Evolutionary conservation across 306 rosid genomes (phyloP), one percentile per base, ranked within the genome.

Genomic region (Sophora flavescens): DNA sequence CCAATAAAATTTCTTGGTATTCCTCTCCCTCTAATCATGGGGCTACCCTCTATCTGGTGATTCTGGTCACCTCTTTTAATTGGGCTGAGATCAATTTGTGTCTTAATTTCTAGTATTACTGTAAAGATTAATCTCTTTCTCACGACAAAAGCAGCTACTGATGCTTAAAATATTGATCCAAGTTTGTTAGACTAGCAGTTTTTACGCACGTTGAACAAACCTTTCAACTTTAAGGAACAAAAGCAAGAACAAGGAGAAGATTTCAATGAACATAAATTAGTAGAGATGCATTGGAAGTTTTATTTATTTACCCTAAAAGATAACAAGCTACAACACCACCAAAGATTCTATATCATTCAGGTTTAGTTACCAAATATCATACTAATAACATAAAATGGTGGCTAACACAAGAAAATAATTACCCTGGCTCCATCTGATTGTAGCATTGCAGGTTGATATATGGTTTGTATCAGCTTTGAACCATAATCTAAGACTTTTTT

Each of bases 381-480:
- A 42, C 35, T 66, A 26, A 16, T 47, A 26, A 6, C 53, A 84
- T 38, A 72, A 70, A 79, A 75, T 15, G 74, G 36, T 33, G 44
- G 53, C 17, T 9, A 72, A 48, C 51, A 26, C 63, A 15, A 63
- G 48, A 44, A 32, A 35, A 77, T 28, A 56, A 22, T 73, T 87
- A 93, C 96, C 97, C 84, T 63, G 83, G 28, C 11, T 79, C 89
- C 69, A 86, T 69, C 83, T 65, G 85, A 72, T 73, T 80, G 74
- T 86, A 72, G 84, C 81, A 82, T 36, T 69, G 80, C 8, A 84
- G 84, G 61, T 81, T 83, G 68, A n/a, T n/a, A 87, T 77, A 66
- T 75, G 68, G 74, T 82, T 35, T 35, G 39, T 35, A 5, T 4
- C 39, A 35, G 0, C 6, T 35, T 35, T 35, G 6, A 35, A 35